Base-by-base conservation (phyloP, 352 stramenopile genomes). In the Saprolegnia diclina region DNA sequence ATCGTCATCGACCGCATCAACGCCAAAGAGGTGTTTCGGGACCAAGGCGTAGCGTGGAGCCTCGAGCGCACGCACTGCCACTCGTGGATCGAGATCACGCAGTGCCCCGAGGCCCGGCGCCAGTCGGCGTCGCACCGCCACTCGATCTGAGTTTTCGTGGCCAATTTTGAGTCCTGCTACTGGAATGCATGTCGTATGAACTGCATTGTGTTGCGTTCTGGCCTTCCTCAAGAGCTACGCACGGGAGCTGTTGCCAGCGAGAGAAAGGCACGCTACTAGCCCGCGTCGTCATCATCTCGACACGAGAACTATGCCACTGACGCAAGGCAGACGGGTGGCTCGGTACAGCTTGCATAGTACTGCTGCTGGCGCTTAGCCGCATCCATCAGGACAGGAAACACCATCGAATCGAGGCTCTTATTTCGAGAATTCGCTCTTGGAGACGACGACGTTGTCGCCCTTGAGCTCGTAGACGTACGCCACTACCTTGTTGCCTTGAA, bases 391-490 rank as follows among this genome's bases (percentile, higher is more conserved):
- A n/a, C n/a, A 35, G 29, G 29, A 35, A 53, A 53, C 2, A 22
- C 21, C 2, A 53, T 22, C 21, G 18, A 53, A 22, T 7, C 21
- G 45, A 13, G 65, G 45, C 26, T 22, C 13, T 24, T 91, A 79
- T 71, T 95, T 95, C 9, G 77, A 80, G 61, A 91, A 92, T 73
- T 95, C 87, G 76, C 81, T 95, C 72, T 94, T 96, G 74, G 85
- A 94, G n/a, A 95, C 87, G 18, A 88, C 83, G 29, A 93, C 85
- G 64, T 88, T 86, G 63, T 88, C 88, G 16, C 71, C 78, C 55
- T 90, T 88, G 63, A 97, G 81, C 73, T 98, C 90, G 76, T 99
- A 99, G 0, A 99, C 85, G 76, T 99, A 99, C 46, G 91, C 96
- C 3, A 99, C 95, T 42, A 98, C 88, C 74, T 99, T 99, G 44